A percentile compares a stretch with the other conserved stretches of the same genome.
Conservation (phyloP, 495 filamentous ascomycete genomes). For the Filosporella fistucella region DNA sequence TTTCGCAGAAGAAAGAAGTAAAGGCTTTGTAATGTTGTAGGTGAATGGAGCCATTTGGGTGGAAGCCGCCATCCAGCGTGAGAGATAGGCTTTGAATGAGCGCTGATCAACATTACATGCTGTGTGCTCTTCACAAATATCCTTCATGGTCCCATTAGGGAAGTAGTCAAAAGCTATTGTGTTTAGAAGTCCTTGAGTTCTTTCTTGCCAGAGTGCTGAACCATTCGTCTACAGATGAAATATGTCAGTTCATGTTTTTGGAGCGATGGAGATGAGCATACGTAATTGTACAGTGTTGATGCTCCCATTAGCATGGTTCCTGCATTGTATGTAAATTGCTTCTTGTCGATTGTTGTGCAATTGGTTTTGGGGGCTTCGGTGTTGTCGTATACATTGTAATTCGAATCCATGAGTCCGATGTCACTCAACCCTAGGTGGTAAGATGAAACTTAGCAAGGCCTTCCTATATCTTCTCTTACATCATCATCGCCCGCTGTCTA, state of each 20-base stretch:
- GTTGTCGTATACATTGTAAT: slow-evolving; percentile 64
- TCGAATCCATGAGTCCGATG: slow-evolving; percentile 52
- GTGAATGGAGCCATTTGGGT: slow-evolving; percentile 71
- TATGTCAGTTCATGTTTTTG: not conserved
- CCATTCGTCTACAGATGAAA: slow-evolving; percentile 37
- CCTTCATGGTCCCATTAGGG: slow-evolving; percentile 53
- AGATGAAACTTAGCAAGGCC: no score
- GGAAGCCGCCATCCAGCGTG: slow-evolving; percentile 70
- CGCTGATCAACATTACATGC: slow-evolving; percentile 58
- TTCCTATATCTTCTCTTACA: no score
- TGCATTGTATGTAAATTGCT: slow-evolving; percentile 63
- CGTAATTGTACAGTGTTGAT: slow-evolving; percentile 63
- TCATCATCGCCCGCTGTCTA: no score
- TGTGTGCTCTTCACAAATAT: slow-evolving; percentile 59
- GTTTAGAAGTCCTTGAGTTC: slow-evolving; percentile 12
- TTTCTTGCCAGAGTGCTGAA: slow-evolving; percentile 23
- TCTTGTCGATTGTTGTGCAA: slow-evolving; percentile 47
- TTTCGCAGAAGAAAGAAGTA: slow-evolving; percentile 55
- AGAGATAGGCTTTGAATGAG: slow-evolving; percentile 82
- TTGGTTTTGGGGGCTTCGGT: slow-evolving; percentile 49
- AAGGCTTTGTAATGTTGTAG: slow-evolving; percentile 50
- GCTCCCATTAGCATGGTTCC: slow-evolving; percentile 62
- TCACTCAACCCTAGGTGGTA: no score
- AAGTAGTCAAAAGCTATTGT: slow-evolving; percentile 40
- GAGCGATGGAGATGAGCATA: slow-evolving; percentile 19